Conservation (phyloP, 169 alveolate species). For the Cryptosporidium sp. region DNA sequence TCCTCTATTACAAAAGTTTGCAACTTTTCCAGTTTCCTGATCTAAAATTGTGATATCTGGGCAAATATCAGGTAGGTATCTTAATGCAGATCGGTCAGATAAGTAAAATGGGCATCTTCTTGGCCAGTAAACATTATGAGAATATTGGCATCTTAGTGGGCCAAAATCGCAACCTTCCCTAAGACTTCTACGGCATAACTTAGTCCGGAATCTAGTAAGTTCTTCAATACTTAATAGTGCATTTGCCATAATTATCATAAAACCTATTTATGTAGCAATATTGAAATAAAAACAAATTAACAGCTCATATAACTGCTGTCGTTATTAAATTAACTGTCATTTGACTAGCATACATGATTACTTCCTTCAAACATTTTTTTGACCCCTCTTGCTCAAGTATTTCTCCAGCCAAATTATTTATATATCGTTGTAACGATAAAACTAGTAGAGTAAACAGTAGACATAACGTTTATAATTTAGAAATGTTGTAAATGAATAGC, state of each 20-base stretch:
- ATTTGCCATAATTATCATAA: constrained; percentile 57
- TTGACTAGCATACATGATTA: background rate
- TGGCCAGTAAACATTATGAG: constrained; percentile 87
- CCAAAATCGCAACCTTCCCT: constrained; percentile 86
- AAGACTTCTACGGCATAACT: constrained; percentile 84
- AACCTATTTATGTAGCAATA: constrained; percentile 37
- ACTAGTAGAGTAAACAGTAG: background rate
- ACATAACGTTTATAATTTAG: constrained; percentile 6
- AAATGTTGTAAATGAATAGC: background rate
- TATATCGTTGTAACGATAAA: constrained; percentile 27
- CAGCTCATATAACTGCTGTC: background rate
- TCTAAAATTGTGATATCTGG: constrained; percentile 78
- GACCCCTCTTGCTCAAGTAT: constrained; percentile 14
- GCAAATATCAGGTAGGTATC: constrained; percentile 87
- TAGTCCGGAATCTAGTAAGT: constrained; percentile 86
- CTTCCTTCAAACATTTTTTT: background rate
- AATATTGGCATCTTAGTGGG: constrained; percentile 85
- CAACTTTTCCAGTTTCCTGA: constrained; percentile 75
- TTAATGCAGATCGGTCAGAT: constrained; percentile 83
- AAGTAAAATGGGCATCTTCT: constrained; percentile 87
- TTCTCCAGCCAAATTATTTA: constrained; percentile 56
- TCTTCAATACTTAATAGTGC: constrained; percentile 86
- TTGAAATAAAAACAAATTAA: background rate
- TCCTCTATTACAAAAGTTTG: constrained; percentile 84
- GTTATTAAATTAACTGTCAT: background rate